These are phyloP conservation scores for Letharia lupina DNA, from an alignment of 495 filamentous ascomycete species.

Conservation along the genomic window DNA sequence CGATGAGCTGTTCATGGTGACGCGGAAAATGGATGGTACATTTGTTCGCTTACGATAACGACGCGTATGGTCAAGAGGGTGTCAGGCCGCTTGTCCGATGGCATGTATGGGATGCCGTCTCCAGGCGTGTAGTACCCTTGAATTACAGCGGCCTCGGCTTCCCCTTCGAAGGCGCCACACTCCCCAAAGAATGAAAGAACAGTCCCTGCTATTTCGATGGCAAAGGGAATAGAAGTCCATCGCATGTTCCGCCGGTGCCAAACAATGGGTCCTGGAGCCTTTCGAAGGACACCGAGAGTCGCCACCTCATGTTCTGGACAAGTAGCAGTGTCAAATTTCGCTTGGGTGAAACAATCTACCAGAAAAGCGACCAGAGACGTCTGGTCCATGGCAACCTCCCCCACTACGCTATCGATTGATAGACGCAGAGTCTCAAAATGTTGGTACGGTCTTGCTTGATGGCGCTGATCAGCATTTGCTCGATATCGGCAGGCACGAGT, in stretches of 20 bases:
- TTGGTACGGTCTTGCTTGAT: slow-evolving; percentile 6
- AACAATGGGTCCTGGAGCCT: not conserved
- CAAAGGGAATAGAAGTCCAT: not conserved
- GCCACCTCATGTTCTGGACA: slow-evolving; percentile 8
- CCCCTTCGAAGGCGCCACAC: slow-evolving; percentile 7
- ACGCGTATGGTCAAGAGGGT: slow-evolving; percentile 2
- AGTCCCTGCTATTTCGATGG: slow-evolving; percentile 4
- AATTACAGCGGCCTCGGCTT: slow-evolving; percentile 3
- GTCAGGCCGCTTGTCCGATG: slow-evolving; percentile 7
- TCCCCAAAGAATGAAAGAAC: slow-evolving; percentile 8
- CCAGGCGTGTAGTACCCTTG: slow-evolving; percentile 1
- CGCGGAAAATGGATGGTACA: slow-evolving; percentile 2
- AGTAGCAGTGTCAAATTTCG: slow-evolving; percentile 2
- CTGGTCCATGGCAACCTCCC: not conserved
- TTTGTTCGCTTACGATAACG: not conserved
- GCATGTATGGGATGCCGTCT: slow-evolving; percentile 1
- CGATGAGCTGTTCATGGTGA: slow-evolving; percentile 8
- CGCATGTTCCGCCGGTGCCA: slow-evolving; percentile 1
- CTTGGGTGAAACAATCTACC: not conserved
- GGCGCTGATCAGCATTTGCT: not conserved
- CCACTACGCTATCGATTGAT: not conserved
- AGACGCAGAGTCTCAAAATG: not conserved
- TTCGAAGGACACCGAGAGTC: not conserved
- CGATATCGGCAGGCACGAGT: slow-evolving; percentile 5
- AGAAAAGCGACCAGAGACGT: slow-evolving; percentile 5